Base-by-base conservation (phyloP, 75 land plant species). In the Azolla pinnata region DNA sequence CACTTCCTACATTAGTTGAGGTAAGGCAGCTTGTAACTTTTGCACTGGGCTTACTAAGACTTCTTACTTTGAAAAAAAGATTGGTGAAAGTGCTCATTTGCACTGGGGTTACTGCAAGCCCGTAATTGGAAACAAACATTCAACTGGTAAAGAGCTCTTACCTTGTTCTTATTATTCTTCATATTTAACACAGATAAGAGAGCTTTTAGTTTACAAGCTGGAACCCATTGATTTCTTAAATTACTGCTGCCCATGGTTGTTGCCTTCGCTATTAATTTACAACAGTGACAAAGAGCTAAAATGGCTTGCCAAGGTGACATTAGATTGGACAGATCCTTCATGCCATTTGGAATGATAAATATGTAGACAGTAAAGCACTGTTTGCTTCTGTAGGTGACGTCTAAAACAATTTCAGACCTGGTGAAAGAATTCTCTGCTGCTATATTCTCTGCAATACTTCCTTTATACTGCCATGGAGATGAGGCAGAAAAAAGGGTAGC, bases 1-100 rank as follows among this genome's bases (percentile, higher is more conserved):
- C 83, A 58, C 59, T 91, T n/a, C 69, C 64, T 50, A 65, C 83
- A 45, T 79, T 91, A 44, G 77, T 84, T 63, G 88, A 87, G 92
- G 97, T 87, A 80, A 62, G 30, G 4, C 40, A 35, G 12, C 5
- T 35, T 35, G 5, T 25, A 10, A 1, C 4, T 52, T 52, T 23
- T 25, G 54, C 14, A 25, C 29, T 8, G 14, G 18, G 7, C 4
- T 48, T 35, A 12, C 40, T 5, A 35, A 35, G 12, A 48, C 51
- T 48, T 48, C 18, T 48, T 17, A 20, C 7, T 20, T 48, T 48
- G 21, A 9, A 7, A 20, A 48, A 3, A 48, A 48, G 18, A 48
- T 3, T 48, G 51, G 51, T 12, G 40, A 35, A 35, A 5, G 40
- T 12, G 10, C 12, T 35, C 12, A 5, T 5, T 5, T 35, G 12